phyloP scores from a whole-genome alignment of 768 basidiomycete species.

The Auriculariales sp. region DNA sequence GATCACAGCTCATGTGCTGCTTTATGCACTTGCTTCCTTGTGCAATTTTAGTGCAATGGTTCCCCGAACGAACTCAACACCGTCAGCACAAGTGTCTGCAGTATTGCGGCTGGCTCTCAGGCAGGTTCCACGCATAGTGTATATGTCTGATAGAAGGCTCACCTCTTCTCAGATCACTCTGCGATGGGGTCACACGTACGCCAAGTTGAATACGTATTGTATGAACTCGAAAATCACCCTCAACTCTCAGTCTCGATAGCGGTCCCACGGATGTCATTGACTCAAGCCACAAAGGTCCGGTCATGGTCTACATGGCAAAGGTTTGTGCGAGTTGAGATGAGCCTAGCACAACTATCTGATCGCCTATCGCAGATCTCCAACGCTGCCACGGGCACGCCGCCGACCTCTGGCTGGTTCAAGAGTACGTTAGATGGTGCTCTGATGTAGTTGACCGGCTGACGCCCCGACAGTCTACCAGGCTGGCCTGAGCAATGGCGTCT shows the following conservation, averaged over 20 bases:
- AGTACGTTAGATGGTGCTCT: background rate
- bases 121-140: too few species aligned
- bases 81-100: background rate
- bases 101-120: conserved; percentile 1
- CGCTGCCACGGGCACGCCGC: background rate
- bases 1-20: too few species aligned
- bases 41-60: conserved; percentile 3
- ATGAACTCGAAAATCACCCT: too few species aligned
- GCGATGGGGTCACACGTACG: conserved; percentile 3
- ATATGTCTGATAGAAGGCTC: too few species aligned
- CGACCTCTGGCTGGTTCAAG: conserved; percentile 5
- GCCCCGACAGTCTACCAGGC: background rate
- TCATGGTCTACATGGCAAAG: conserved; percentile 3
- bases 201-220: too few species aligned
- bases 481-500: conserved; percentile 1
- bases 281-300: background rate
- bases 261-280: background rate
- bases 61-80: conserved; percentile 1
- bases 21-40: too few species aligned
- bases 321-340: background rate
- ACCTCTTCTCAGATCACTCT: conserved; percentile 1
- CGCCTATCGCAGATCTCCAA: background rate
- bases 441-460: background rate
- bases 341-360: background rate
- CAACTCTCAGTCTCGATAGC: background rate